Conservation (phyloP, 2,329 filamentous ascomycete species). For the Alternaria sp. region DNA sequence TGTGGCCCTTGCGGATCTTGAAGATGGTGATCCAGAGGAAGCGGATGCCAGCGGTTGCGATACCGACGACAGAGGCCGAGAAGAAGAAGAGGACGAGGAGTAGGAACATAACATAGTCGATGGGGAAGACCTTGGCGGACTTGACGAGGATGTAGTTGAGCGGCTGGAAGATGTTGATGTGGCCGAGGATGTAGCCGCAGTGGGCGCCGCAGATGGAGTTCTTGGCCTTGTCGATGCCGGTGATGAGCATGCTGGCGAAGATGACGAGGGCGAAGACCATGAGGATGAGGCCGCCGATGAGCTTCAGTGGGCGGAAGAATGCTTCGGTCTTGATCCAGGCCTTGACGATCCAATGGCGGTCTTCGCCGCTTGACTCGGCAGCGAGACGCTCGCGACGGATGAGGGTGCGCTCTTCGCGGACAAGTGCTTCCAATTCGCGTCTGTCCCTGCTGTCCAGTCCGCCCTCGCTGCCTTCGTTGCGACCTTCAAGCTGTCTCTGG, state of each 20-base stretch:
- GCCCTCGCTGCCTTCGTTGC: conserved; percentile 75
- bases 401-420: conserved; percentile 89
- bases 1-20: conserved; percentile 86
- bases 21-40: conserved; percentile 97
- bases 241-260: conserved; percentile 93
- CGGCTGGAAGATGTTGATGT: conserved; percentile 92
- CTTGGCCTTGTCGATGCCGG: conserved; percentile 92
- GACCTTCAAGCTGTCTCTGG: conserved; percentile 87
- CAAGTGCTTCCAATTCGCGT: conserved; percentile 83
- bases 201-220: conserved; percentile 90
- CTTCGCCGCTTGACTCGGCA: conserved; percentile 79
- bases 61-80: conserved; percentile 82
- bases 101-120: conserved; percentile 91
- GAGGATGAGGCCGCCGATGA: conserved; percentile 81
- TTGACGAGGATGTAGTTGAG: conserved; percentile 88
- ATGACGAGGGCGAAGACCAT: conserved; percentile 76
- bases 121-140: conserved; percentile 81
- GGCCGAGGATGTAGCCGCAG: conserved; percentile 89
- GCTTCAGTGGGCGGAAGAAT: conserved; percentile 84
- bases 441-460: conserved; percentile 84
- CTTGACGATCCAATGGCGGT: conserved; percentile 74
- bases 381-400: conserved; percentile 88
- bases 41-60: conserved; percentile 87
- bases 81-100: conserved; percentile 88
- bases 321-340: conserved; percentile 82